Base-by-base conservation (phyloP, 2,329 filamentous ascomycete species). In the Fusarium neocosmosporiellum region DNA sequence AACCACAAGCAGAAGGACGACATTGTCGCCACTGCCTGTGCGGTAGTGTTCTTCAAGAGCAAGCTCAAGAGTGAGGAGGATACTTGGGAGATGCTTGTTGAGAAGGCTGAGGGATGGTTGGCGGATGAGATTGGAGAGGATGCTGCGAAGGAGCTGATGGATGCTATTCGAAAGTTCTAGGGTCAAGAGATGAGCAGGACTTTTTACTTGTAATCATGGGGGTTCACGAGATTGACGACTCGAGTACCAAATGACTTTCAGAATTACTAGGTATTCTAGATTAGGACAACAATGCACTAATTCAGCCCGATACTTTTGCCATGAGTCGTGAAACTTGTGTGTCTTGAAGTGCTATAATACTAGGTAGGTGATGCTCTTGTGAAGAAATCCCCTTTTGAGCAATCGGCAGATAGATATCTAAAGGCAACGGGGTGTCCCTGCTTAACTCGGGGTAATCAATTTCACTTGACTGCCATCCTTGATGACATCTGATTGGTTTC, bases 31-130 rank as follows among this genome's bases (percentile, higher is more conserved):
- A 82, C 82, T 7, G 61, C 78, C 2, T 80, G 78, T 41, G 79
- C 74, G 0, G 70, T 82, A 2, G 65, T 74, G 4, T 82, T 72
- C 46, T 69, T 93, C 69, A 84, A 88, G 75, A 78, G 59, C 43
- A 85, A 82, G 63, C 73, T 89, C 66, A 72, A 37, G 0, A 80
- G 70, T 0, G 83, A 88, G 59, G 81, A 83, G 77, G 90, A 90
- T 3, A 84, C 85, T 8, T 93, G 91, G 91, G 90, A 91, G 69
- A 83, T 93, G 83, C 81, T 93, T 41, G 88, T 87, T 18, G 86
- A 87, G 11, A 92, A 92, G 83, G 90, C 88, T 0, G 83, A 81
- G 75, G 75, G 54, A 0, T 92, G 88, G 88, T 61, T 91, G 36
- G 62, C 69, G 41, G 66, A 66, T 2, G 70, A 70, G 7, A 60